A percentile compares a stretch with the other conserved stretches of the same genome.
phyloP scores from a whole-genome alignment of 805 yeast species.

The Pichia phayaonensis region DNA sequence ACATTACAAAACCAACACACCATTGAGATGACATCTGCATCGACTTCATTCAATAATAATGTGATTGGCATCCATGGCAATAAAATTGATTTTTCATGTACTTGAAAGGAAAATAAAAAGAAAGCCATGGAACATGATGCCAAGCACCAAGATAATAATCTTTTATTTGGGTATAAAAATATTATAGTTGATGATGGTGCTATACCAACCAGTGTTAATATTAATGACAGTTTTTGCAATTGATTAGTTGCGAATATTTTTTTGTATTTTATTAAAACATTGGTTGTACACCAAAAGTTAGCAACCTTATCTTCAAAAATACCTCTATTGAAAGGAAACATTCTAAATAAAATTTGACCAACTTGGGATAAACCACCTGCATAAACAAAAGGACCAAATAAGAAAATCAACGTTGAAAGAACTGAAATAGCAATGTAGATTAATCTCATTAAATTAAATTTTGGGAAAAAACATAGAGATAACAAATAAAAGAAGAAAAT shows the following conservation, averaged over 20 bases:
- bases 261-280: constrained; percentile 66
- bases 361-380: constrained; percentile 41
- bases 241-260: constrained; percentile 43
- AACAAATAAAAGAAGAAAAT: constrained; percentile 75
- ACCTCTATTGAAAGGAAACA: constrained; percentile 91
- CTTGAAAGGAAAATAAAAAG: constrained; percentile 87
- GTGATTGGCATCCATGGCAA: constrained; percentile 84
- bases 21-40: constrained; percentile 57
- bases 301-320: constrained; percentile 97
- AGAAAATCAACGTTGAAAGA: constrained; percentile 38
- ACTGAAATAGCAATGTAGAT: constrained; percentile 60
- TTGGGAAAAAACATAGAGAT: constrained; percentile 37
- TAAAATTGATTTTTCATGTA: constrained; percentile 88
- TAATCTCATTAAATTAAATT: constrained; percentile 49
- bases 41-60: constrained; percentile 49
- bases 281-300: constrained; percentile 95
- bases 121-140: constrained; percentile 83
- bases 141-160: constrained; percentile 61
- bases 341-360: constrained; percentile 52
- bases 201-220: constrained; percentile 44
- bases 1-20: constrained; percentile 84
- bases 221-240: constrained; percentile 51
- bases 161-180: constrained; percentile 43
- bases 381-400: constrained; percentile 55
- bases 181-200: constrained; percentile 48